Evolutionary conservation across 352 stramenopile genomes (phyloP).

Genomic region (Saprolegnia parasitica): DNA sequence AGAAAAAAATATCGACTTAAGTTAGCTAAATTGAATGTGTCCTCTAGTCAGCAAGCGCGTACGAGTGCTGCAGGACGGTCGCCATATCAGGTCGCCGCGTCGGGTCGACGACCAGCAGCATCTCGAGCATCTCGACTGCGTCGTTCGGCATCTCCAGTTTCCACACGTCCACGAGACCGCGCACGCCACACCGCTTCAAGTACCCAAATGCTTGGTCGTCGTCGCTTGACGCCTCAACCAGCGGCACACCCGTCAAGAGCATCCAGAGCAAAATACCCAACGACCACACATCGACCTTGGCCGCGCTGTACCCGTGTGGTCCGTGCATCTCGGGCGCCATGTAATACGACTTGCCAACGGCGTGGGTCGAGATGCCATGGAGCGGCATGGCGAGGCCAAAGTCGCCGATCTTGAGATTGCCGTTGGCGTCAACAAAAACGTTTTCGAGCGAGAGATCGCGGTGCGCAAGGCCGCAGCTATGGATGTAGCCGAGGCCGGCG

Average conservation of each 20-base stretch:
- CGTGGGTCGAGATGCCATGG: not conserved
- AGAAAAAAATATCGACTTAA: too few species aligned
- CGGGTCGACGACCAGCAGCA: not conserved
- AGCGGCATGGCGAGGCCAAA: constrained; percentile 42
- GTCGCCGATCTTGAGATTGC: constrained; percentile 47
- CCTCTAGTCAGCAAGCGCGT: too few species aligned
- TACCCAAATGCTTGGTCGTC: constrained; percentile 3
- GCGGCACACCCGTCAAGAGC: constrained; percentile 14
- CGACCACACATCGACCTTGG: constrained; percentile 48
- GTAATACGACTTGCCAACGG: constrained; percentile 31
- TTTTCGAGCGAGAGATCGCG: constrained; percentile 66
- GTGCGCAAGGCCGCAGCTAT: constrained; percentile 37
- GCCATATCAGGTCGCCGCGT: not conserved
- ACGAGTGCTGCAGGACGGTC: too few species aligned
- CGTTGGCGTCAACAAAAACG: constrained; percentile 40
- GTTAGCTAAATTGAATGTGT: too few species aligned
- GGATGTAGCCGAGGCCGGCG: constrained; percentile 28
- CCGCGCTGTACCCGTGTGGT: constrained; percentile 33
- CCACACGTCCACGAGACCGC: constrained; percentile 6
- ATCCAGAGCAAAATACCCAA: constrained; percentile 47
- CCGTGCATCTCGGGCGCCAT: constrained; percentile 47
- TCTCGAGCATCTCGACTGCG: constrained; percentile 3
- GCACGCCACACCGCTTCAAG: constrained; percentile 2
- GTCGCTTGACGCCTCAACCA: not conserved
- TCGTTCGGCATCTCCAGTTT: not conserved